Conservation (phyloP, 2,329 filamentous ascomycete genomes). For the Neonectria hederae region DNA sequence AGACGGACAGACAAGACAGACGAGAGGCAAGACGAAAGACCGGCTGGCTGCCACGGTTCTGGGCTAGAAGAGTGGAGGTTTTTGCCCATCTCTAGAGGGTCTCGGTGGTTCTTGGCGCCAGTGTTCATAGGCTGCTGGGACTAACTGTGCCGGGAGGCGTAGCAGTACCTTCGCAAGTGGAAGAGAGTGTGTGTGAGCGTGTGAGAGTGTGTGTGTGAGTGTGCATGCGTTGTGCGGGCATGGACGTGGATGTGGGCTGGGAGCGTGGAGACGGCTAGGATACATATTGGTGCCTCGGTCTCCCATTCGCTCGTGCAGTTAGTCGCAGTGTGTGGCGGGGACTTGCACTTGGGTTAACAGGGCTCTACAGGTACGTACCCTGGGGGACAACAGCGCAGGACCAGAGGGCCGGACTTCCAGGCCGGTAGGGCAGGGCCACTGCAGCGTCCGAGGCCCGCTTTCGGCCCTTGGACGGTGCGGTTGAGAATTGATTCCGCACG, state of each 20-base stretch:
- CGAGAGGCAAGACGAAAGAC: constrained; percentile 5
- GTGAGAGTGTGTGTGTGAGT: constrained; percentile 10
- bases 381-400: not conserved
- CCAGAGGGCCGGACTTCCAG: not conserved
- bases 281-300: not conserved
- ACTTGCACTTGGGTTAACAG: constrained; percentile 11
- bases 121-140: constrained; percentile 4
- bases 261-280: constrained; percentile 1
- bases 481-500: not conserved
- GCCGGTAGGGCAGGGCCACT: constrained; percentile 7
- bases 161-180: not conserved
- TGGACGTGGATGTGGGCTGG: constrained; percentile 5
- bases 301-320: constrained; percentile 9
- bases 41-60: constrained; percentile 29
- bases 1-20: constrained; percentile 18
- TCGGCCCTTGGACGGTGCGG: constrained; percentile 11
- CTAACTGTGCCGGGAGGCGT: constrained; percentile 12
- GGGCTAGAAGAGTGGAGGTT: constrained; percentile 34
- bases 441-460: not conserved
- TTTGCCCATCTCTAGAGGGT: constrained; percentile 11
- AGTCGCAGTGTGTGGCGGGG: constrained; percentile 1
- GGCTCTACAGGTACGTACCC: constrained; percentile 4
- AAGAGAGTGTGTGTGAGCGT: constrained; percentile 8
- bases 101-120: constrained; percentile 9
- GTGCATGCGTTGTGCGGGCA: constrained; percentile 14